Evolutionary conservation across 768 basidiomycete species (phyloP).

Genomic region (Suillus ampliporus): DNA sequence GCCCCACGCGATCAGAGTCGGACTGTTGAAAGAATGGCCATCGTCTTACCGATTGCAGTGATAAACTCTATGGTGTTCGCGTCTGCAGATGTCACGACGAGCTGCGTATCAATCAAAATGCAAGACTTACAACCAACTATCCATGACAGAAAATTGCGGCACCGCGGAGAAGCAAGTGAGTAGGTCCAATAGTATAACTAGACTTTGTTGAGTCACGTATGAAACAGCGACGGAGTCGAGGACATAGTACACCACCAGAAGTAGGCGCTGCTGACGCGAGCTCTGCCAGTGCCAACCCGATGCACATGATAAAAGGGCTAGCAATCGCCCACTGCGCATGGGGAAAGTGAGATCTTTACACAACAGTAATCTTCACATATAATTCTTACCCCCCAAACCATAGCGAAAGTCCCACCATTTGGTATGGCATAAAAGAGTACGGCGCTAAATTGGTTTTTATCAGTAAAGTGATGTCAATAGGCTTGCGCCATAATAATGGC

Average conservation of each 20-base stretch:
- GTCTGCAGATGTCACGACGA: conserved; percentile 34
- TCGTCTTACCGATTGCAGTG: conserved; percentile 31
- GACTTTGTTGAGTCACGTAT: background rate
- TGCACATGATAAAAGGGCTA: conserved; percentile 62
- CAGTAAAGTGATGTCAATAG: no score
- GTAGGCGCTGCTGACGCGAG: conserved; percentile 74
- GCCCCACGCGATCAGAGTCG: background rate
- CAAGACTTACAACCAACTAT: conserved; percentile 52
- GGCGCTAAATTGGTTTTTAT: conserved; percentile 1
- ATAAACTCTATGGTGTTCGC: conserved; percentile 56
- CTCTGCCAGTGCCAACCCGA: conserved; percentile 75
- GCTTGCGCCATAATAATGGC: background rate
- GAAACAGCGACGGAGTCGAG: background rate
- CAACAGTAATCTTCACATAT: background rate
- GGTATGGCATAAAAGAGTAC: conserved; percentile 13
- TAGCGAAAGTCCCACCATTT: conserved; percentile 12
- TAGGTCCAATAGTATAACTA: conserved; percentile 61
- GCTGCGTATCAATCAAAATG: background rate
- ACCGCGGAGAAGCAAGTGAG: conserved; percentile 45
- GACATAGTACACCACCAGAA: conserved; percentile 66
- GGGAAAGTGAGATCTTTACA: background rate
- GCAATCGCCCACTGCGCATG: conserved; percentile 63
- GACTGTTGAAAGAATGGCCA: background rate
- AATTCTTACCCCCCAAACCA: conserved; percentile 18
- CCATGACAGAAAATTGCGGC: conserved; percentile 56